Base-by-base conservation (phyloP, 441 rosid species). In the Aquilaria agallochum region DNA sequence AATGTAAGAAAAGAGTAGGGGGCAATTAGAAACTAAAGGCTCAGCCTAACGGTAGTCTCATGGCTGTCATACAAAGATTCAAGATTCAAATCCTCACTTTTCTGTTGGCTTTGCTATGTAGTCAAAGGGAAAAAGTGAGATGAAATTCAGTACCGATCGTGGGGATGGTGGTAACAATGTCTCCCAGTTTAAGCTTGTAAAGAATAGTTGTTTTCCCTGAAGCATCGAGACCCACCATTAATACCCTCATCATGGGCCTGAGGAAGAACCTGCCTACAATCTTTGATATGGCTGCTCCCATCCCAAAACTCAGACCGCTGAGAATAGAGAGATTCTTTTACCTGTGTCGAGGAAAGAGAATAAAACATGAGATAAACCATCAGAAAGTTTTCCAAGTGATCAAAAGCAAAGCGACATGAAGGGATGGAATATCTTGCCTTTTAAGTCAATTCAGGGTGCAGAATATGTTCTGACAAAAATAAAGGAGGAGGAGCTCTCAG, bases 221-320 rank as follows among this genome's bases (percentile, higher is more conserved):
- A 71, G 69, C 81, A 69, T 91, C 92, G 62, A 91, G 94, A 64
- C 94, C 94, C 32, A 88, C 79, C 96, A 88, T 88, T 64, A 84
- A 66, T 52, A 80, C 59, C 71, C 56, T 74, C 3, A 52, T 55
- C 72, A 62, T 76, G 0, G 78, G 69, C 53, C 74, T 70, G 51
- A 81, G 46, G 4, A 57, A 57, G 13, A 53, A 79, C 77, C 82
- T 70, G 73, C 76, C 78, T 5, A 83, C 75, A 46, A 88, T 67
- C 72, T 77, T 71, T 32, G 83, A 78, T 62, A 84, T 64, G 66
- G 65, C 51, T 10, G 58, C 68, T 31, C 89, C 83, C 96, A 84
- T 89, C 44, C 5, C 42, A 58, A 56, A 44, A 58, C 20, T n/a
- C 27, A 20, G 27, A 20, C 27, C 1, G 27, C 27, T 20, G 27